These are phyloP conservation scores for Mucor indicus DNA, from an alignment of 371 early-diverging fungal species.

Conservation along the genomic window DNA sequence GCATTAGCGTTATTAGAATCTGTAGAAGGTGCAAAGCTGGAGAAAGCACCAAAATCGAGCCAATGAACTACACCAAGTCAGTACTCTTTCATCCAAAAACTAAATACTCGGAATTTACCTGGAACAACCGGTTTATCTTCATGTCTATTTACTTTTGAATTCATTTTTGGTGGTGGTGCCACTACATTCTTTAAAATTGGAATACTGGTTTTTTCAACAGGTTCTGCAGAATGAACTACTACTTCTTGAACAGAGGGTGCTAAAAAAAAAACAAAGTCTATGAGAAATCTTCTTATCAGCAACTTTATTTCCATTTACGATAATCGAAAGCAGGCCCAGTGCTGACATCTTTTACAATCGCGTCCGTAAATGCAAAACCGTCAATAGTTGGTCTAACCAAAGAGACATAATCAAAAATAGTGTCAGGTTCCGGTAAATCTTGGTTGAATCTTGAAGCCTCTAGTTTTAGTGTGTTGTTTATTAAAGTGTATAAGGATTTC, in stretches of 20 bases:
- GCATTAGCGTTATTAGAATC: slow-evolving; percentile 47
- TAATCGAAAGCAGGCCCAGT: slow-evolving; percentile 7
- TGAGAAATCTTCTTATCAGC: not conserved
- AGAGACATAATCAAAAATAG: slow-evolving; percentile 11
- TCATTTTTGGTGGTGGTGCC: slow-evolving; percentile 30
- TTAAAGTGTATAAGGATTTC: slow-evolving; percentile 9
- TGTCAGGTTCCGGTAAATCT: slow-evolving; percentile 17
- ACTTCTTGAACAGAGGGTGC: slow-evolving; percentile 34
- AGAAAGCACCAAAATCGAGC: slow-evolving; percentile 50
- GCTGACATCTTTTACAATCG: slow-evolving; percentile 7
- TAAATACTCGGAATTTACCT: slow-evolving; percentile 12
- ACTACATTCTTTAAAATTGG: slow-evolving; percentile 29
- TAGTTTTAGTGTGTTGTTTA: slow-evolving; percentile 5
- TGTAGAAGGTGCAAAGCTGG: slow-evolving; percentile 47
- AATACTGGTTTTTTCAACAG: slow-evolving; percentile 13
- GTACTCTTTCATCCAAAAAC: not conserved
- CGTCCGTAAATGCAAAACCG: slow-evolving; percentile 42
- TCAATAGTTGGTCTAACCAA: slow-evolving; percentile 43
- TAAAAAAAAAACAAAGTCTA: slow-evolving; percentile 1
- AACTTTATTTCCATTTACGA: slow-evolving; percentile 19
- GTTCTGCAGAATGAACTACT: slow-evolving; percentile 28
- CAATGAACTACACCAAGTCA: slow-evolving; percentile 33
- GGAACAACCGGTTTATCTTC: slow-evolving; percentile 35
- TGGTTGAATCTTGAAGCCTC: slow-evolving; percentile 18
- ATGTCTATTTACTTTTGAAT: slow-evolving; percentile 24